Conservation (phyloP, 2,329 filamentous ascomycete species). For the Ambrosiella cleistominuta region DNA sequence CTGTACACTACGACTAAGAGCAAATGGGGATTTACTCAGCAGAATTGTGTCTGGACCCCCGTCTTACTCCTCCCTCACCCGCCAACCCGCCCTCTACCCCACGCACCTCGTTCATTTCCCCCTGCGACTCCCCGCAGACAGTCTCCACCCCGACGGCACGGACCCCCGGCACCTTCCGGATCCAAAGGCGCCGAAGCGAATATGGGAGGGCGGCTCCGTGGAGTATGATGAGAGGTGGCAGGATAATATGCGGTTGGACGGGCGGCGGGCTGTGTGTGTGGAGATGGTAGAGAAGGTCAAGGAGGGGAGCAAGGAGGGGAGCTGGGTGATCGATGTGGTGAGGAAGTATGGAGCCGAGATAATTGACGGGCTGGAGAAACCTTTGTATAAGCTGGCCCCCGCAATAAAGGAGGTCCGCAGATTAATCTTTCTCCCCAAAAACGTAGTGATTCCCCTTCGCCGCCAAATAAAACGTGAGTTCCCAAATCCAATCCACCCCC, state of each 20-base stretch:
- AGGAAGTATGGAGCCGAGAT: constrained; percentile 24
- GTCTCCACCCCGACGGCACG: constrained; percentile 66
- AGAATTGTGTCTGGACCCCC: too few species aligned
- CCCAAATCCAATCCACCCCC: neutral
- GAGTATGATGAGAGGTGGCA: constrained; percentile 27
- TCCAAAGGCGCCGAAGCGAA: constrained; percentile 49
- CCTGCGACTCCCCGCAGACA: constrained; percentile 40
- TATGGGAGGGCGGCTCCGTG: constrained; percentile 78
- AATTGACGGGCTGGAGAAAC: neutral
- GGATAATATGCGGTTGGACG: constrained; percentile 22
- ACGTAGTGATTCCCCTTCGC: constrained; percentile 1
- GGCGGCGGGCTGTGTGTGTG: constrained; percentile 24
- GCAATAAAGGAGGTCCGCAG: too few species aligned
- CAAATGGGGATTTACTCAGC: too few species aligned
- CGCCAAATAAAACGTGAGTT: constrained; percentile 18
- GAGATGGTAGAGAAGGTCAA: constrained; percentile 28
- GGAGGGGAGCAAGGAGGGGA: constrained; percentile 19
- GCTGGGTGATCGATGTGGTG: constrained; percentile 34
- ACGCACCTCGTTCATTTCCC: constrained; percentile 62
- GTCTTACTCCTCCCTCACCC: constrained; percentile 12
- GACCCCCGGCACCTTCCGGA: constrained; percentile 59
- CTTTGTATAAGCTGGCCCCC: neutral
- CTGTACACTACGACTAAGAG: too few species aligned
- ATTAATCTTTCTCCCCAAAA: too few species aligned
- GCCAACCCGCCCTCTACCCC: neutral